Conservation (phyloP, 2,329 filamentous ascomycete genomes). For the Epicoccum nigrum region DNA sequence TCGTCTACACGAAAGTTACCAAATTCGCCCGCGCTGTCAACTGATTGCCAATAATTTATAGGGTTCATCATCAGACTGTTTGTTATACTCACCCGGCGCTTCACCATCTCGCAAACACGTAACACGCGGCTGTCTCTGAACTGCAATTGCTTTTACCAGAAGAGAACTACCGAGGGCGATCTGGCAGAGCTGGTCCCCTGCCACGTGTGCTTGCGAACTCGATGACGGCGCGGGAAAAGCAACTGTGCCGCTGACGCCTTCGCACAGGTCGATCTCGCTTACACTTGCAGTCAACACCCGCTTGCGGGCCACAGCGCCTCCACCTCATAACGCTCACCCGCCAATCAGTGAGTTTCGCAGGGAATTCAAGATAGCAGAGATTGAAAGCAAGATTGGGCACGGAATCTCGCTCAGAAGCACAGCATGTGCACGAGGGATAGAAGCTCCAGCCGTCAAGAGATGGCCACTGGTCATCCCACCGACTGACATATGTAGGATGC, state of each 20-base stretch:
- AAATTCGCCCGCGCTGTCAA: not conserved
- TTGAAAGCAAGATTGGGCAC: constrained; percentile 8
- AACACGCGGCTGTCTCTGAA: not conserved
- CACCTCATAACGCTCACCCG: constrained; percentile 1
- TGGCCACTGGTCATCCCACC: not conserved
- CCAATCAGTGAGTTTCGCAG: constrained; percentile 2
- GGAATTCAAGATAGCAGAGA: constrained; percentile 1
- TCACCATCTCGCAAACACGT: constrained; percentile 8
- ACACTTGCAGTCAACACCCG: constrained; percentile 11
- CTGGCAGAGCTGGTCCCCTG: too few relatives aligned
- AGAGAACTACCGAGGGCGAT: constrained; percentile 4
- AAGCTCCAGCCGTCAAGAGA: too few relatives aligned
- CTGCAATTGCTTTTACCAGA: not conserved
- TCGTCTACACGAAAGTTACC: constrained; percentile 10
- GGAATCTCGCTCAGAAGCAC: constrained; percentile 7
- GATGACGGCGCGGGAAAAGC: constrained; percentile 12
- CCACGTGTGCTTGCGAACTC: constrained; percentile 3
- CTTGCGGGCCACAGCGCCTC: constrained; percentile 8
- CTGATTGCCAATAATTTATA: not conserved
- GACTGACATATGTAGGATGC: not conserved
- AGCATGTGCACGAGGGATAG: not conserved
- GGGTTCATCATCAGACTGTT: not conserved
- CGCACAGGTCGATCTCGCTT: constrained; percentile 13
- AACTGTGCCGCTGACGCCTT: constrained; percentile 16
- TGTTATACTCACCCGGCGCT: not conserved